These are phyloP conservation scores for Sclerotinia minor DNA, from an alignment of 2,329 filamentous ascomycete genomes.

Conservation along the genomic window DNA sequence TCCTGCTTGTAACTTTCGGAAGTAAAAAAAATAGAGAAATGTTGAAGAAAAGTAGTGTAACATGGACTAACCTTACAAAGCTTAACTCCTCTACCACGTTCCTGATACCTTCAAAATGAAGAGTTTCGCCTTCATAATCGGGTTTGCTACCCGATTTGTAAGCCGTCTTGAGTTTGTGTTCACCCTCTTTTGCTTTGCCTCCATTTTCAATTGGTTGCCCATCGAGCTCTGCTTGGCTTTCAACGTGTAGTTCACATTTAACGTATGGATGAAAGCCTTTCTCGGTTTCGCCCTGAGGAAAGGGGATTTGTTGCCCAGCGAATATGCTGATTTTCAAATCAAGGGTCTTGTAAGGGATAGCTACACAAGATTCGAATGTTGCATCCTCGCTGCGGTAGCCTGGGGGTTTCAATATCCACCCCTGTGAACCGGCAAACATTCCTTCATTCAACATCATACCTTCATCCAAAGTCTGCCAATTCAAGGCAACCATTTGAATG, in stretches of 20 bases:
- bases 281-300: slow-evolving; percentile 55
- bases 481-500: slow-evolving; percentile 86
- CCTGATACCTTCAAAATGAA: slow-evolving; percentile 59
- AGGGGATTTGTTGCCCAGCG: slow-evolving; percentile 73
- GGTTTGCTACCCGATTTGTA: slow-evolving; percentile 60
- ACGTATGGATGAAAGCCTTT: slow-evolving; percentile 68
- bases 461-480: slow-evolving; percentile 89
- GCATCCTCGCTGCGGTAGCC: slow-evolving; percentile 59
- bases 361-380: slow-evolving; percentile 35
- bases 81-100: slow-evolving; percentile 67
- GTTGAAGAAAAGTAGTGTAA: slow-evolving; percentile 24
- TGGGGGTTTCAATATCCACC: slow-evolving; percentile 82
- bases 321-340: slow-evolving; percentile 71
- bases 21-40: slow-evolving; percentile 14
- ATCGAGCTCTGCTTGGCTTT: slow-evolving; percentile 51
- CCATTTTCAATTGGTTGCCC: slow-evolving; percentile 46
- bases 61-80: slow-evolving; percentile 65
- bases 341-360: slow-evolving; percentile 52
- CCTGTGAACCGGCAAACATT: slow-evolving; percentile 79
- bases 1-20: not conserved
- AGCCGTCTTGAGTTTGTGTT: slow-evolving; percentile 61
- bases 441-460: slow-evolving; percentile 96
- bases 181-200: slow-evolving; percentile 54
- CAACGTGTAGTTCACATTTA: slow-evolving; percentile 78
- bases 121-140: slow-evolving; percentile 58